These are phyloP conservation scores for Talaromyces sp. DNA, from an alignment of 2,329 filamentous ascomycete genomes.

Conservation along the genomic window DNA sequence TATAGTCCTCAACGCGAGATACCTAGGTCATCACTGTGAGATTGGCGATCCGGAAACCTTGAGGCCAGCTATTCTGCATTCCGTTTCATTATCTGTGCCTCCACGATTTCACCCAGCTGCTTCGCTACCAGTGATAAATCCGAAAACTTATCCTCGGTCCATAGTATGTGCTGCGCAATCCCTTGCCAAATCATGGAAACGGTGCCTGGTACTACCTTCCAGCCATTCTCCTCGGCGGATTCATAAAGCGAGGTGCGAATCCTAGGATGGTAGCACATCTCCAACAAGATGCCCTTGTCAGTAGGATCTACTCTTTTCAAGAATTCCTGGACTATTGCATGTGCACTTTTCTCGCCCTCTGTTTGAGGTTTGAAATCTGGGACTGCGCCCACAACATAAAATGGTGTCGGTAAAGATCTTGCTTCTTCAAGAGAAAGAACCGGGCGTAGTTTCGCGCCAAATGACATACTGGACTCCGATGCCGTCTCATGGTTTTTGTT, in stretches of 20 bases:
- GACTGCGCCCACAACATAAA: slow-evolving; percentile 23
- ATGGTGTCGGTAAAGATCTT: slow-evolving; percentile 14
- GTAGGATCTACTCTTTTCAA: not conserved
- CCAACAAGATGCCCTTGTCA: slow-evolving; percentile 22
- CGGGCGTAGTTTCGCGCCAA: slow-evolving; percentile 17
- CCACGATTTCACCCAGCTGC: slow-evolving; percentile 18
- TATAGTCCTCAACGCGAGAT: too few species aligned
- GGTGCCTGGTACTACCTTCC: slow-evolving; percentile 22
- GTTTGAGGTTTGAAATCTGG: slow-evolving; percentile 21
- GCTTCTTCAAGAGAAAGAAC: slow-evolving; percentile 17
- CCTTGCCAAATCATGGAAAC: slow-evolving; percentile 23
- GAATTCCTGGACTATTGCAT: not conserved
- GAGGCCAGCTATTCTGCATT: not conserved
- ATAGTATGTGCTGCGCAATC: slow-evolving; percentile 25
- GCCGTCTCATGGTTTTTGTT: not conserved
- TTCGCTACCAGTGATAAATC: slow-evolving; percentile 12
- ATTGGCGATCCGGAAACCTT: too few species aligned
- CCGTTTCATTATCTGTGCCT: not conserved
- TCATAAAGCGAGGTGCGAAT: slow-evolving; percentile 20
- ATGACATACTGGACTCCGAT: not conserved
- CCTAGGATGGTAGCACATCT: slow-evolving; percentile 27
- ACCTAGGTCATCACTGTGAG: too few species aligned
- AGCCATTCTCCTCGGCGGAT: slow-evolving; percentile 18
- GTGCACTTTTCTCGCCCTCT: slow-evolving; percentile 18
- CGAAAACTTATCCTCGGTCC: slow-evolving; percentile 19